These are phyloP conservation scores for Xanthoconium stramineum DNA, from an alignment of 768 basidiomycete species.

Conservation along the genomic window DNA sequence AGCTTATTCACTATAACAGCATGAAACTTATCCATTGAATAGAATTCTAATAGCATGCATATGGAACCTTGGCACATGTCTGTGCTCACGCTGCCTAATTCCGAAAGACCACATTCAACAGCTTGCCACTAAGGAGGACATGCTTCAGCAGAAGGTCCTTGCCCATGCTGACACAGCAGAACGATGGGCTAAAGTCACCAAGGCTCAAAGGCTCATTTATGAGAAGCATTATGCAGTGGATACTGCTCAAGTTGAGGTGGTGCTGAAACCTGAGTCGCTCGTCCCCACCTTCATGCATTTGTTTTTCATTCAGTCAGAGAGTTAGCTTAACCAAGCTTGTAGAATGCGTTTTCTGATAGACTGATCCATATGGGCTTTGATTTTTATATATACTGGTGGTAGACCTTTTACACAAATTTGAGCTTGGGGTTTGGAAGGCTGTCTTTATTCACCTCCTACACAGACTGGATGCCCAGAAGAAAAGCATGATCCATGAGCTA, in stretches of 20 bases:
- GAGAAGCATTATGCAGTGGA: too few relatives aligned
- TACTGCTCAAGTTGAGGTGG: too few relatives aligned
- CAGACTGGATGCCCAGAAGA: neutral
- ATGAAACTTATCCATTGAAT: neutral
- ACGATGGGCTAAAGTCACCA: too few relatives aligned
- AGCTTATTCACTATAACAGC: neutral
- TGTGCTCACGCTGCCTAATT: neutral
- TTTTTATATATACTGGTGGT: neutral
- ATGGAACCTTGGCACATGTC: neutral
- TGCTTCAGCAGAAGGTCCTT: neutral
- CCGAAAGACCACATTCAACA: neutral
- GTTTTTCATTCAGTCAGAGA: too few relatives aligned
- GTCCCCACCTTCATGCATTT: too few relatives aligned
- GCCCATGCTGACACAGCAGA: too few relatives aligned
- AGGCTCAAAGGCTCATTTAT: too few relatives aligned
- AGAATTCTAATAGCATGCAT: too few relatives aligned
- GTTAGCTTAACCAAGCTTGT: too few relatives aligned
- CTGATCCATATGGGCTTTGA: neutral
- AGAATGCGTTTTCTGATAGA: neutral
- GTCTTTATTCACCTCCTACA: neutral
- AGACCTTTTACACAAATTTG: too few relatives aligned
- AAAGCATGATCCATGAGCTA: neutral
- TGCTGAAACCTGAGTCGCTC: too few relatives aligned
- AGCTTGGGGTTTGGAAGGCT: neutral
- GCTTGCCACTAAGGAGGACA: neutral